These are phyloP conservation scores for Pseudozyma flocculosa DNA, from an alignment of 1,284 basidiomycete genomes.

Conservation along the genomic window DNA sequence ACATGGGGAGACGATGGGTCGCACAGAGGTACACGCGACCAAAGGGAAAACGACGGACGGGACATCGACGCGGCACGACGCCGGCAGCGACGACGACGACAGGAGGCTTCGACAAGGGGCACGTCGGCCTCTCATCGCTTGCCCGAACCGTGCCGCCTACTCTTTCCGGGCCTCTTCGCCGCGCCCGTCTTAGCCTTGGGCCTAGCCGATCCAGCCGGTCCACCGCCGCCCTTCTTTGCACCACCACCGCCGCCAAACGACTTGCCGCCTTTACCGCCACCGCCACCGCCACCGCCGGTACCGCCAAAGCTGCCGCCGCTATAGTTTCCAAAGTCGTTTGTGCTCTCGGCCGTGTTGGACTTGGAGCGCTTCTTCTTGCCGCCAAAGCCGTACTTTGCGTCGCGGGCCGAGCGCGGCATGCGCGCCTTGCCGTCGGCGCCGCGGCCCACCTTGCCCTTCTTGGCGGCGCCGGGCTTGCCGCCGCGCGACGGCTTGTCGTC, in stretches of 20 bases:
- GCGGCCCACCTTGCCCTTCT: neutral
- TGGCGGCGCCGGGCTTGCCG: no score
- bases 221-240: no score
- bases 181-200: conserved; percentile 28
- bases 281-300: neutral
- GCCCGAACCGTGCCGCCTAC: neutral
- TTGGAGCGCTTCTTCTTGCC: conserved; percentile 53
- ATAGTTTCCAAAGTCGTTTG: conserved; percentile 39
- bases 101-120: no score
- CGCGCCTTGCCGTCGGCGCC: conserved; percentile 17
- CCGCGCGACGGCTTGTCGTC: conserved; percentile 31
- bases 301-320: neutral
- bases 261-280: neutral
- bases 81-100: no score
- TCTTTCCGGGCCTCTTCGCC: conserved; percentile 27
- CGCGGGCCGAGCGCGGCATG: conserved; percentile 46
- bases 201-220: no score
- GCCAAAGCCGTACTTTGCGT: conserved; percentile 54
- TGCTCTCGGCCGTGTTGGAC: conserved; percentile 51
- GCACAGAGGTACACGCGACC: no score
- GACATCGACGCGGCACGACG: no score
- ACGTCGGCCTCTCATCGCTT: no score
- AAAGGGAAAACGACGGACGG: no score
- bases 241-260: no score
- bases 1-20: no score